A percentile compares a stretch with the other conserved stretches of the same genome.
Evolutionary conservation across 2,329 filamentous ascomycete species (phyloP).

Genomic region (Trichoderma brevicompactum): DNA sequence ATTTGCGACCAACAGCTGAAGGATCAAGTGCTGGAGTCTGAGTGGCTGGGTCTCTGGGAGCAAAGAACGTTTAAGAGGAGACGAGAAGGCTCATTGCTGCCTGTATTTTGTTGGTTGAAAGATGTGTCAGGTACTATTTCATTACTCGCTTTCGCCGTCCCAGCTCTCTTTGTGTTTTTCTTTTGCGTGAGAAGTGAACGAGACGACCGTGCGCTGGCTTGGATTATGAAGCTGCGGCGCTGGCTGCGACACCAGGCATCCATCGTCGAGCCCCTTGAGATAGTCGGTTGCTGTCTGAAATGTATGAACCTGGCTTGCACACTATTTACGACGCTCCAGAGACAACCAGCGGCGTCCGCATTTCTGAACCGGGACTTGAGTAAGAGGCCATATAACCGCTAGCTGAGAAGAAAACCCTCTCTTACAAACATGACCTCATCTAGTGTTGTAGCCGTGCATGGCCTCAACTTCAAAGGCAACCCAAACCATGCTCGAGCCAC

Average conservation of each 20-base stretch:
- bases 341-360: background rate
- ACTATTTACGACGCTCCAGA: conserved; percentile 6
- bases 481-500: conserved; percentile 22
- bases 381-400: background rate
- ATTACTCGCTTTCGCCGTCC: background rate
- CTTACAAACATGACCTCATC: background rate
- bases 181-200: background rate
- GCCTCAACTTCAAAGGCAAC: conserved; percentile 26
- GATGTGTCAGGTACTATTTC: background rate
- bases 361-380: conserved; percentile 9
- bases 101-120: background rate
- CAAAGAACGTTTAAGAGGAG: background rate
- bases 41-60: background rate
- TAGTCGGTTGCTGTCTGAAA: background rate
- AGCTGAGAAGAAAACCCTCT: background rate
- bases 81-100: background rate
- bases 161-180: background rate
- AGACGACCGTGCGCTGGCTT: no score
- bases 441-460: conserved; percentile 27
- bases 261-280: background rate
- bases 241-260: background rate
- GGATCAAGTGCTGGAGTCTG: background rate
- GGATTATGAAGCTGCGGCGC: background rate
- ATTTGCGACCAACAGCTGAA: background rate
- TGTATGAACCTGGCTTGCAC: conserved; percentile 23